These are phyloP conservation scores for Skeletonema menzelii DNA, from an alignment of 108 stramenopile genomes.

Conservation along the genomic window DNA sequence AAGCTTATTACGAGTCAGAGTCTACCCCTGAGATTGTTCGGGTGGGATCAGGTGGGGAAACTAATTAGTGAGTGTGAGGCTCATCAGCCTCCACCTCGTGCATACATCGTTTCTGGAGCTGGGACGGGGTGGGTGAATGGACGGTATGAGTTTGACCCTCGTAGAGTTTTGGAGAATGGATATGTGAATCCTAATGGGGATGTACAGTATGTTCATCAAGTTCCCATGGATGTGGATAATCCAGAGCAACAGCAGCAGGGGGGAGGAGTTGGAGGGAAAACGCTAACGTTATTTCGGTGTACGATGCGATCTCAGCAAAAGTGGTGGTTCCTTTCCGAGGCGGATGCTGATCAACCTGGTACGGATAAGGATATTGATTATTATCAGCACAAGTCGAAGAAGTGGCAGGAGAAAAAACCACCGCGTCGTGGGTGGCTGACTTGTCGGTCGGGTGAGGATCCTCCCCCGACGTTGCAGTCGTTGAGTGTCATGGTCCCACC, in stretches of 20 bases:
- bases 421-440: constrained; percentile 78
- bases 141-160: constrained; percentile 61
- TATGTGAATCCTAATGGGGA: constrained; percentile 54
- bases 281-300: constrained; percentile 90
- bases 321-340: constrained; percentile 98
- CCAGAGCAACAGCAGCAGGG: neutral
- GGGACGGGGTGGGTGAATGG: constrained; percentile 87
- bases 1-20: constrained; percentile 77
- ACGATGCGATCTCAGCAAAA: constrained; percentile 95
- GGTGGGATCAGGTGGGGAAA: constrained; percentile 82
- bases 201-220: constrained; percentile 56
- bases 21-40: constrained; percentile 80
- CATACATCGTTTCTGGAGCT: constrained; percentile 66
- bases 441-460: constrained; percentile 75
- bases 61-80: constrained; percentile 59
- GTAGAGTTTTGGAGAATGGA: constrained; percentile 52
- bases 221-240: constrained; percentile 9
- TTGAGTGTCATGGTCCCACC: constrained; percentile 74
- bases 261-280: constrained; percentile 59
- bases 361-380: constrained; percentile 98
- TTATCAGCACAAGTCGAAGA: constrained; percentile 93
- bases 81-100: constrained; percentile 74
- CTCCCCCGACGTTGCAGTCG: constrained; percentile 68
- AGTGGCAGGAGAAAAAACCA: constrained; percentile 80
- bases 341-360: constrained; percentile 93